These are phyloP conservation scores for Daldinia vernicosa DNA, from an alignment of 495 filamentous ascomycete genomes.

Conservation along the genomic window DNA sequence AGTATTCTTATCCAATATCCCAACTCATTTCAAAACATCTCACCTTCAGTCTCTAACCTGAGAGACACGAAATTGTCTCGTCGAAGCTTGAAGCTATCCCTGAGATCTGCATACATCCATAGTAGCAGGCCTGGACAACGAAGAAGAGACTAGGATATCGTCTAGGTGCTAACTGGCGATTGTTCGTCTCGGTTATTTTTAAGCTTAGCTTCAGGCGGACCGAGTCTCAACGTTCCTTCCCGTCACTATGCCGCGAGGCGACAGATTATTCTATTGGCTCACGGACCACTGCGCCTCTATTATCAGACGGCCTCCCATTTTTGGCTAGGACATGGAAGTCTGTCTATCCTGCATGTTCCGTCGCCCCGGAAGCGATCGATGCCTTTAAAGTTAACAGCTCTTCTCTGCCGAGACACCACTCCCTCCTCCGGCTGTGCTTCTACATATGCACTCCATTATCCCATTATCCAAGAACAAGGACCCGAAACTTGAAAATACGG, in stretches of 20 bases:
- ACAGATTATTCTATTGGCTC: not conserved
- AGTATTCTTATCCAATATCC: not conserved
- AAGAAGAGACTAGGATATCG: not conserved
- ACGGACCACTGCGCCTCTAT: not conserved
- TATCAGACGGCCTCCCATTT: not conserved
- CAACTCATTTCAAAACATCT: conserved; percentile 1
- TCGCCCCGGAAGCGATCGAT: not conserved
- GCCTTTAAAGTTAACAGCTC: not conserved
- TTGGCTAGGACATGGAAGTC: not conserved
- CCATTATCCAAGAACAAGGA: not conserved
- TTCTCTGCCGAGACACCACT: not conserved
- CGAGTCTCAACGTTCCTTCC: not conserved
- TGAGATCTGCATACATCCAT: not conserved
- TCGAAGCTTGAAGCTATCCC: not conserved
- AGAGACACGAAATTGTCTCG: not conserved
- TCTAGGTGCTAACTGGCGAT: not conserved
- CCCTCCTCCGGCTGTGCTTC: not conserved
- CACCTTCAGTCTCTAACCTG: not conserved
- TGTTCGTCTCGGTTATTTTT: not conserved
- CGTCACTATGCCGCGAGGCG: not conserved
- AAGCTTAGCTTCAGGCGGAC: not conserved
- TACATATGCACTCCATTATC: not conserved
- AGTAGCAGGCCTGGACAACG: not conserved
- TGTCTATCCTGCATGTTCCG: not conserved
- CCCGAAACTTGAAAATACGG: not conserved